phyloP scores from a whole-genome alignment of 352 stramenopile species.

The Pythium rhizo-oryzae region DNA sequence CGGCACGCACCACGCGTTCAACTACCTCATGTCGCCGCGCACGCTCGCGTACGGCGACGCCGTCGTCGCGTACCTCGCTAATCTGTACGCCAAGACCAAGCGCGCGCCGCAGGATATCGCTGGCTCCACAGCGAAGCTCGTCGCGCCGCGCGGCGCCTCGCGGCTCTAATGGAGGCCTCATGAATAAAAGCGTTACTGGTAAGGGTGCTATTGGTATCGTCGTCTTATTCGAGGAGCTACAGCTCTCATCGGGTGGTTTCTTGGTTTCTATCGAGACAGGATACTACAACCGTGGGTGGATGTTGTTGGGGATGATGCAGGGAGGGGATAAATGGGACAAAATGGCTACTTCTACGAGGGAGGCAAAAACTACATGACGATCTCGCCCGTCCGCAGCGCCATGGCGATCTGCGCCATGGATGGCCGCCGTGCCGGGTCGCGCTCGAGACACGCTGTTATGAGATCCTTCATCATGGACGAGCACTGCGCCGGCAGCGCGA shows the following conservation, averaged over 20 bases:
- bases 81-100: slow-evolving; percentile 55
- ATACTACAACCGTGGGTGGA: no score
- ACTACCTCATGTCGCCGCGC: slow-evolving; percentile 73
- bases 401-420: slow-evolving; percentile 65
- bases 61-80: slow-evolving; percentile 64
- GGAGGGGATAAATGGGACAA: not conserved
- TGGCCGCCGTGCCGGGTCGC: slow-evolving; percentile 49
- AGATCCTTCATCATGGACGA: slow-evolving; percentile 68
- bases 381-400: slow-evolving; percentile 61
- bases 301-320: not conserved
- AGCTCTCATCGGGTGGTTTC: not conserved
- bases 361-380: slow-evolving; percentile 39
- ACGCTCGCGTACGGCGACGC: slow-evolving; percentile 68
- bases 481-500: slow-evolving; percentile 55
- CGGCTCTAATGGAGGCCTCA: slow-evolving; percentile 3
- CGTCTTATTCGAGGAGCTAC: not conserved
- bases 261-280: not conserved
- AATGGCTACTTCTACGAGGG: not conserved
- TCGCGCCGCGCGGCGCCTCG: slow-evolving; percentile 10
- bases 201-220: slow-evolving; percentile 2
- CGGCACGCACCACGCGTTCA: slow-evolving; percentile 72
- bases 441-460: slow-evolving; percentile 63
- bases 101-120: not conserved
- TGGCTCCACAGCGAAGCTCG: not conserved
- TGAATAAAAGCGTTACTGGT: not conserved